Evolutionary conservation across 2,329 filamentous ascomycete species (phyloP).

Genomic region (Chaetomiaceae sp.): DNA sequence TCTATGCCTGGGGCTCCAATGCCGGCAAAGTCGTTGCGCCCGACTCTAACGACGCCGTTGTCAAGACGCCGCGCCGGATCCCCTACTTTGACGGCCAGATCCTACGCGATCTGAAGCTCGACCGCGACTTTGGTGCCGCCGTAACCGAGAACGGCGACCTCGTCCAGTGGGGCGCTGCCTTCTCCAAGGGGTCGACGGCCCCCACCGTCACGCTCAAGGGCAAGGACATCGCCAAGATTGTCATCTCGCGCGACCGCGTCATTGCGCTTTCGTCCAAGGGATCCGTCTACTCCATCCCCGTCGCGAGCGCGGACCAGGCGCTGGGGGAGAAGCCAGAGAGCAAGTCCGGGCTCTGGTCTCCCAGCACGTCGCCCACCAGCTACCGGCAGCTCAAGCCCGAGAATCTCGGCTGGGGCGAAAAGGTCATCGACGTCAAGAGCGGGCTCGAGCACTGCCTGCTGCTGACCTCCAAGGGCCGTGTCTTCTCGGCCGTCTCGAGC

Average conservation of each 20-base stretch:
- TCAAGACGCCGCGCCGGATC: constrained; percentile 78
- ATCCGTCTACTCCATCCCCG: constrained; percentile 78
- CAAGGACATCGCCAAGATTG: constrained; percentile 72
- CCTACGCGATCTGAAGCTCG: constrained; percentile 81
- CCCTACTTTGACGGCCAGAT: constrained; percentile 78
- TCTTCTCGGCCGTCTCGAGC: constrained; percentile 84
- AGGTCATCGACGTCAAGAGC: constrained; percentile 65
- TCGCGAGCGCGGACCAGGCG: constrained; percentile 66
- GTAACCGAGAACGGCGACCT: constrained; percentile 84
- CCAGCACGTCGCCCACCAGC: constrained; percentile 44
- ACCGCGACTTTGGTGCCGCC: constrained; percentile 75
- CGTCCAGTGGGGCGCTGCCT: constrained; percentile 84
- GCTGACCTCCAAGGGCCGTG: constrained; percentile 75
- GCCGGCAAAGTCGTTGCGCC: constrained; percentile 79
- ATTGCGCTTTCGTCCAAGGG: constrained; percentile 72
- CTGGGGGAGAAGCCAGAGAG: constrained; percentile 49
- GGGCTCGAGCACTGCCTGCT: constrained; percentile 84
- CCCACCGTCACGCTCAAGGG: constrained; percentile 72
- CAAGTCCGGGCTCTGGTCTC: constrained; percentile 66
- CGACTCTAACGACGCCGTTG: constrained; percentile 66
- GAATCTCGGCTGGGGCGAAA: constrained; percentile 63
- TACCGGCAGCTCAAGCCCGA: constrained; percentile 68
- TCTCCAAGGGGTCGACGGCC: constrained; percentile 56
- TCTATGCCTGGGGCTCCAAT: constrained; percentile 94
- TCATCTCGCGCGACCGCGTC: constrained; percentile 76